Base-by-base conservation (phyloP, 805 yeast species). In the Kazachstania psychrophila region DNA sequence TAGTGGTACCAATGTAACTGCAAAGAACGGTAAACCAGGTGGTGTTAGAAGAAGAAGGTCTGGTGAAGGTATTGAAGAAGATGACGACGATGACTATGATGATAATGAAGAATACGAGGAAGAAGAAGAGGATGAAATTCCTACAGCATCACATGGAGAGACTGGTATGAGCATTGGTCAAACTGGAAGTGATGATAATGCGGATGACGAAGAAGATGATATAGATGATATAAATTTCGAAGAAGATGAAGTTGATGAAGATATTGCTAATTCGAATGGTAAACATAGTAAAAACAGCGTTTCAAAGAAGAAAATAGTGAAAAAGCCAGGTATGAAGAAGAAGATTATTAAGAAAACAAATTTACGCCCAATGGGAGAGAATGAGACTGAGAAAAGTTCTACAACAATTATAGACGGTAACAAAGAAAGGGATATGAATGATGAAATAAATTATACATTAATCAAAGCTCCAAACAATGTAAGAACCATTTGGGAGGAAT, bases 401-500 rank as follows among this genome's bases (percentile, higher is more conserved):
- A 13, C 25, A 12, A 15, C 11, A 10, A 24, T 16, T 4, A 26
- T 10, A 11, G 14, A 23, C n/a, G 22, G 26, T 23, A 9, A 23
- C 10, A 31, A n/a, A n/a, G n/a, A n/a, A n/a, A n/a, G n/a, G n/a
- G n/a, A 35, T 28, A 16, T 13, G 6, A 23, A 25, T 6, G 26
- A 26, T 23, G 45, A 40, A 20, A 29, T 44, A n/a, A 40, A 52
- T 29, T 58, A 55, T 33, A 54, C 54, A 10, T 33, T 58, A 7
- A 37, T 55, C 15, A 58, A 58, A 37, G 62, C 62, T 2, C 62
- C 62, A 19, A 55, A 51, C 29, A 54, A 51, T 38, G 62, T 58
- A 4, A 47, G 48, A 17, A 56, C 59, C 8, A 56, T 57, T 23
- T 64, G 67, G 64, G 56, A 55, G 32, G 72, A 66, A 33, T 66